Conservation (phyloP, 441 rosid species). For the Syzygium malaccense region DNA sequence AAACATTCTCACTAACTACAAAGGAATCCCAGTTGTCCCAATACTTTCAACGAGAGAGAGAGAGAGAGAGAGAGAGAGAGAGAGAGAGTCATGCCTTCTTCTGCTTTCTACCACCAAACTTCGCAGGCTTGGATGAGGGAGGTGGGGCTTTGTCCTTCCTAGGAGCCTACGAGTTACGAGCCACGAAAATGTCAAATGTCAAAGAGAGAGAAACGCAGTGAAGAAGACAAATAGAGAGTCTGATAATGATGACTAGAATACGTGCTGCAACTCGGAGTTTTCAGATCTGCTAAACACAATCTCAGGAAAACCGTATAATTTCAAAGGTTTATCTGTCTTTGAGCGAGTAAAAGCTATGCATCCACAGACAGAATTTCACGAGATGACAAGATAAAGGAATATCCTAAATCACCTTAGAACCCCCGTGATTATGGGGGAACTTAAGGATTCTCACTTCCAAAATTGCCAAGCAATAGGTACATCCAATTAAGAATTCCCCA, state of each 20-base stretch:
- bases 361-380: too few relatives aligned
- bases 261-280: not conserved
- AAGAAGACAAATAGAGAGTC: not conserved
- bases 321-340: too few relatives aligned
- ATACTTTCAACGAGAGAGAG: not conserved
- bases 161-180: not conserved
- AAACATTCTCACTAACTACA: not conserved
- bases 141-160: not conserved
- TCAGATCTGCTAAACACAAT: not conserved
- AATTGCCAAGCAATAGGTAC: not conserved
- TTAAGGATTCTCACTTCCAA: too few relatives aligned
- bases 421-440: too few relatives aligned
- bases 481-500: conserved; percentile 1
- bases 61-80: not conserved
- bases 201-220: not conserved
- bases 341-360: too few relatives aligned
- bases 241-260: not conserved
- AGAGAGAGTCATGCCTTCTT: not conserved
- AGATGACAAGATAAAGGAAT: too few relatives aligned
- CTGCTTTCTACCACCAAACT: not conserved
- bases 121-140: not conserved
- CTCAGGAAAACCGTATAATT: not conserved
- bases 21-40: too few relatives aligned
- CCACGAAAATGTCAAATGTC: not conserved
- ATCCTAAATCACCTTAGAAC: too few relatives aligned